Evolutionary conservation across 805 yeast genomes (phyloP).

Genomic region (Cyberlindnera maritima): DNA sequence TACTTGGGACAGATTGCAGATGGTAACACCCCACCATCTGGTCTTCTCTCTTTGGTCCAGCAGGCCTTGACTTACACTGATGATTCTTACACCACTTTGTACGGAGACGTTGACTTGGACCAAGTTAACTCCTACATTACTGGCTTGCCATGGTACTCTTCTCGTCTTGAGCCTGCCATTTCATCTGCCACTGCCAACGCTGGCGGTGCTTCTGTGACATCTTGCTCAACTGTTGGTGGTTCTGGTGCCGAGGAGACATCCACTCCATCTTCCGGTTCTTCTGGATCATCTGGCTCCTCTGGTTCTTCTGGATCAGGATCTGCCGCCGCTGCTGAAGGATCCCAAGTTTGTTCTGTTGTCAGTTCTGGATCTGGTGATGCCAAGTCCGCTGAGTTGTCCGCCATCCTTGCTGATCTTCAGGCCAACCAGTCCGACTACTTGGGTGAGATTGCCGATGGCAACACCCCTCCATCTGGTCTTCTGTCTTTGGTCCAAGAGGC

Average conservation of each 20-base stretch:
- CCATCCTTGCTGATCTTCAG: slow-evolving; percentile 14
- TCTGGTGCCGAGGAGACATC: too few relatives aligned
- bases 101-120: slow-evolving; percentile 24
- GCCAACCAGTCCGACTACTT: slow-evolving; percentile 17
- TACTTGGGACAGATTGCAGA: slow-evolving; percentile 21
- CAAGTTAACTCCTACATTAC: slow-evolving; percentile 28
- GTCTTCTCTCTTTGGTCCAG: slow-evolving; percentile 27
- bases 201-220: slow-evolving; percentile 6
- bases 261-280: too few relatives aligned
- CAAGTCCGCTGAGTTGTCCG: slow-evolving; percentile 1
- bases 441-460: slow-evolving; percentile 16
- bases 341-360: not conserved
- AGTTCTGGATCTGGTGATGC: not conserved
- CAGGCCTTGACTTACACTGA: slow-evolving; percentile 31
- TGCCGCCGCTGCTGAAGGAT: not conserved
- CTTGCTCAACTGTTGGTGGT: slow-evolving; percentile 2
- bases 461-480: slow-evolving; percentile 28
- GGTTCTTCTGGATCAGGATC: not conserved
- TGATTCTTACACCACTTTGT: slow-evolving; percentile 33
- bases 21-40: slow-evolving; percentile 28
- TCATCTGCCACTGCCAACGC: slow-evolving; percentile 16
- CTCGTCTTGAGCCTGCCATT: slow-evolving; percentile 16
- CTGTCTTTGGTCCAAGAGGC: slow-evolving; percentile 25
- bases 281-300: too few relatives aligned
- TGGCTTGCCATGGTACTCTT: slow-evolving; percentile 33